Percentiles rank a stretch among this genome's conserved stretches.
These are phyloP conservation scores for Cyclocybe aegerita DNA, from an alignment of 768 basidiomycete species.

Conservation along the genomic window DNA sequence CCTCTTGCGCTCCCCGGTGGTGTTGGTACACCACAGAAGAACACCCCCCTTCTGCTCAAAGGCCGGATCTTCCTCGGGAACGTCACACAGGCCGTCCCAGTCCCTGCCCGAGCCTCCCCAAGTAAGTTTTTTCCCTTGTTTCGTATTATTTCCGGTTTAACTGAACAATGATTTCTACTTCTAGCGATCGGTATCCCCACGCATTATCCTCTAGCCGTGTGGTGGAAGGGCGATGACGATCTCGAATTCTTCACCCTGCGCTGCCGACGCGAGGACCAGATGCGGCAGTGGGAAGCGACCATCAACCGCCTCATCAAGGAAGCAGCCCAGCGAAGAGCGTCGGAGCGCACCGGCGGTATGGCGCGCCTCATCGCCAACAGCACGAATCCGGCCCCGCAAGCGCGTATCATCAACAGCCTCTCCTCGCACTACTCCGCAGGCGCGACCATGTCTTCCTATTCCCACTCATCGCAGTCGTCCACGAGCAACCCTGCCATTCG, in stretches of 20 bases:
- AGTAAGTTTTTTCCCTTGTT: slow-evolving; percentile 42
- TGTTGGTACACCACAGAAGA: slow-evolving; percentile 62
- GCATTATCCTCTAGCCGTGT: slow-evolving; percentile 81
- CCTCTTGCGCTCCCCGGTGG: slow-evolving; percentile 49
- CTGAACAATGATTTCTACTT: slow-evolving; percentile 1
- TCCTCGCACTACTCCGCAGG: slow-evolving; percentile 28
- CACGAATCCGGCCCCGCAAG: slow-evolving; percentile 41
- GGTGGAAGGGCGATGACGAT: slow-evolving; percentile 94
- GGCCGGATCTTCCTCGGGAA: slow-evolving; percentile 98
- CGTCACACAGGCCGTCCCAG: slow-evolving; percentile 78
- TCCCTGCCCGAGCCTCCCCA: slow-evolving; percentile 52
- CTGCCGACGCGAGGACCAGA: slow-evolving; percentile 89
- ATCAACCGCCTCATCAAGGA: slow-evolving; percentile 87
- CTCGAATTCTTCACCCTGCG: slow-evolving; percentile 93
- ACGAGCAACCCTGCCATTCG: slow-evolving; percentile 23
- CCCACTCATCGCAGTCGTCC: slow-evolving; percentile 25
- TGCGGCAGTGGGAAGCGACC: slow-evolving; percentile 88
- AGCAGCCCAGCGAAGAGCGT: slow-evolving; percentile 65
- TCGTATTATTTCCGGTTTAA: not conserved
- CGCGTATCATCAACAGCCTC: slow-evolving; percentile 26
- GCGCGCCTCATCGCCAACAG: slow-evolving; percentile 54
- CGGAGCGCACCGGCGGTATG: slow-evolving; percentile 52
- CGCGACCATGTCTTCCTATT: slow-evolving; percentile 29
- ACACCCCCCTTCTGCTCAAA: slow-evolving; percentile 85
- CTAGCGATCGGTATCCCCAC: slow-evolving; percentile 50